Base-by-base conservation (phyloP, 371 early-diverging fungal genomes). In the Mortierella sp. region DNA sequence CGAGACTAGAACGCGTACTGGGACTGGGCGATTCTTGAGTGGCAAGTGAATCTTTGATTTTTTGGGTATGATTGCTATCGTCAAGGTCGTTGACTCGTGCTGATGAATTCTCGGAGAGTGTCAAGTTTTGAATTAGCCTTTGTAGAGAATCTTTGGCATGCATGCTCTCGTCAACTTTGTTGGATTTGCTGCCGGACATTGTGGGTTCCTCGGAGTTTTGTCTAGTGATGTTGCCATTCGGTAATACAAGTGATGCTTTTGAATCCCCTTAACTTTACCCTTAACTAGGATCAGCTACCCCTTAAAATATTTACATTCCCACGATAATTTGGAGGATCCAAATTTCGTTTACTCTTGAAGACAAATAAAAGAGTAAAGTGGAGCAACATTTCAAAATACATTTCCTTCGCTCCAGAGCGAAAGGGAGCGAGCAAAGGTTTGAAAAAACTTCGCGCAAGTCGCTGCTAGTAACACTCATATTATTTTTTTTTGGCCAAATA, bases 1-100 rank as follows among this genome's bases (percentile, higher is more conserved):
- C 70, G 0, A 62, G 55, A 42, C 69, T 69, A 7, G 64, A 58
- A 26, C 64, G 58, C 23, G 8, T 8, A 45, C 59, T 59, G 13
- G 47, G 31, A 42, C 3, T 28, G 22, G 35, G 42, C 10, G 35
- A 2, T 10, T 47, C 61, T 28, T 64, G 10, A 51, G 4, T 22
- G 17, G 26, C 49, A 47, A n/a, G 29, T 59, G 54, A 34, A 26
- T 53, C 61, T 12, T 22, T n/a, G 37, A 5, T 26, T 26, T 37
- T 56, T 26, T n/a, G 28, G 6, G 40, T 42, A 9, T 26, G n/a
- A 4, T 3, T 51, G 51, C n/a, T 7, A 31, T 29, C 22, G 34
- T 34, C 3, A n/a, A 15, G 2, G 37, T 23, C 51, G 8, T 34
- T 3, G 8, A n/a, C 26, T 15, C 19, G 26, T 29, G 7, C 54